Conservation (phyloP, 345 rosid species). For the Carallia pectinifolia region DNA sequence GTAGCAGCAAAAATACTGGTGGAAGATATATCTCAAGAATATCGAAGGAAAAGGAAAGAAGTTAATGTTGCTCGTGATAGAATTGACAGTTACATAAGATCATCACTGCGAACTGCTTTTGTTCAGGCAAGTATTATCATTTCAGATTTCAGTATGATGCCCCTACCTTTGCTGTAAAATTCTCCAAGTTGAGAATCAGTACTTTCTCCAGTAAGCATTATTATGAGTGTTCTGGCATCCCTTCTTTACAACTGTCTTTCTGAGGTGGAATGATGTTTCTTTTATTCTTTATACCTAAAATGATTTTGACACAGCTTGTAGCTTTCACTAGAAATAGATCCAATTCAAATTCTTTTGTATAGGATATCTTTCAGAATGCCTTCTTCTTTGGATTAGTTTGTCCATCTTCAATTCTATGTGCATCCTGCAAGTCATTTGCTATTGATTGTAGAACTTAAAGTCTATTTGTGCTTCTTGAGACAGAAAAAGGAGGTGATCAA, state of each 20-base stretch:
- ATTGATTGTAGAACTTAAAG: slow-evolving; percentile 16
- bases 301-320: too few relatives aligned
- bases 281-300: too few relatives aligned
- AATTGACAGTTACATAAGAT: slow-evolving; percentile 88
- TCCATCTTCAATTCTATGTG: background rate
- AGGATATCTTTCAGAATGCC: too few relatives aligned
- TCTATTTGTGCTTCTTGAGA: slow-evolving; percentile 20
- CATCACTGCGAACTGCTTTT: slow-evolving; percentile 65
- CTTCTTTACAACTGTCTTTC: background rate
- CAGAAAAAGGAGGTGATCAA: slow-evolving; percentile 95
- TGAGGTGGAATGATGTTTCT: too few relatives aligned
- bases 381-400: too few relatives aligned
- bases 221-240: slow-evolving; percentile 6
- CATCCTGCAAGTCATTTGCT: slow-evolving; percentile 5
- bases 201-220: too few relatives aligned
- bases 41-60: slow-evolving; percentile 66
- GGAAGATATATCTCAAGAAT: slow-evolving; percentile 89
- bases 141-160: slow-evolving; percentile 8
- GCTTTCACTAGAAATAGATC: too few relatives aligned
- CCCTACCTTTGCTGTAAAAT: slow-evolving; percentile 4
- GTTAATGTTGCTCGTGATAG: slow-evolving; percentile 33
- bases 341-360: too few relatives aligned
- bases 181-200: background rate
- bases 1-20: slow-evolving; percentile 81
- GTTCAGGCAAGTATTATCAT: slow-evolving; percentile 35